phyloP scores from a whole-genome alignment of 2,329 filamentous ascomycete species.

The Exophiala sideris region DNA sequence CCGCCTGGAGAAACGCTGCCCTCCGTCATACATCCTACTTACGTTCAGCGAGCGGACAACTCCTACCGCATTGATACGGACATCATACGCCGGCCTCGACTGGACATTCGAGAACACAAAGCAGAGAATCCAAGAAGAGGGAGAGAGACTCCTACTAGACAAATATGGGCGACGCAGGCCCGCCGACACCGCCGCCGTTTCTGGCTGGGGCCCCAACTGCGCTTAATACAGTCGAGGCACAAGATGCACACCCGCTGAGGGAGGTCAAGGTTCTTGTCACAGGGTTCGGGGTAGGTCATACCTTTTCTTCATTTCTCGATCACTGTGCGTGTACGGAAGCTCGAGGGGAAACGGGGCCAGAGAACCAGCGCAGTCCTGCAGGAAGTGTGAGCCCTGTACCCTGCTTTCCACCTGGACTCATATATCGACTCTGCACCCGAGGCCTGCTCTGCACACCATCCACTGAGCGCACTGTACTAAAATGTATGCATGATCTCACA shows the following conservation, averaged over 20 bases:
- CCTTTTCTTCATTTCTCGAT: conserved; percentile 4
- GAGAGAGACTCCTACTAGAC: not conserved
- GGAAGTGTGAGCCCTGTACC: not conserved
- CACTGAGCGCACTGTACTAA: no score
- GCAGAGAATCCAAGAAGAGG: not conserved
- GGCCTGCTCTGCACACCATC: no score
- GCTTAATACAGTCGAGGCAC: not conserved
- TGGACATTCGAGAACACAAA: not conserved
- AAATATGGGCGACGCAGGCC: conserved; percentile 25
- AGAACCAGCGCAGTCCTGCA: no score
- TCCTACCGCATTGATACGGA: no score
- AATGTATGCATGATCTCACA: not conserved
- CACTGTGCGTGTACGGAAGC: no score
- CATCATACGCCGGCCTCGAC: not conserved
- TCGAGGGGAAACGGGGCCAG: no score
- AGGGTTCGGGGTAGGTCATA: conserved; percentile 41
- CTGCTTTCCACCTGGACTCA: no score
- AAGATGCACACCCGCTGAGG: conserved; percentile 15
- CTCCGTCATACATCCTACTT: no score
- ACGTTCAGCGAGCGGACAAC: no score
- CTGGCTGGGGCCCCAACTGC: not conserved
- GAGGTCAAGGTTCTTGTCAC: conserved; percentile 51
- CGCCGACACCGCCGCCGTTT: conserved; percentile 18
- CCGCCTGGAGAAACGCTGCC: no score
- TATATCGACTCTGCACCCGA: no score